These are phyloP conservation scores for Aphelidium insulamus DNA, from an alignment of 371 early-diverging fungal species.

Conservation along the genomic window DNA sequence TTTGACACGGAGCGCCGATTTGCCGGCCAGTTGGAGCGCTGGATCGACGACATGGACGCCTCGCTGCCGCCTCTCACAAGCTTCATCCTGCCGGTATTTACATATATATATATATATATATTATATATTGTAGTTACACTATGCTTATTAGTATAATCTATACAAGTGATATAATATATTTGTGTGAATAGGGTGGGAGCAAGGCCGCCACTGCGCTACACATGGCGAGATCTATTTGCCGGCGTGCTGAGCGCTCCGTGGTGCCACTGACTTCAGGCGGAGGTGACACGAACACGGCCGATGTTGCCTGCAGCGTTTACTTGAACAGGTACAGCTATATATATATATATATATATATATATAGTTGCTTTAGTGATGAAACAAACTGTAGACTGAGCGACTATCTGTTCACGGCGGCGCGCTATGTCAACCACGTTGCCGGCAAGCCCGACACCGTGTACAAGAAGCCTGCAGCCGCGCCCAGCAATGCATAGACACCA, in stretches of 20 bases:
- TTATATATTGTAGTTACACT: neutral
- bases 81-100: constrained; percentile 55
- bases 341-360: no score
- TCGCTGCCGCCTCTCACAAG: constrained; percentile 47
- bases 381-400: constrained; percentile 64
- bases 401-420: constrained; percentile 64
- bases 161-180: neutral
- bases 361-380: no score
- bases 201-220: constrained; percentile 33
- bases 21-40: constrained; percentile 38
- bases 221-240: constrained; percentile 52
- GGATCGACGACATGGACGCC: constrained; percentile 62
- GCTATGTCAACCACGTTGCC: constrained; percentile 44
- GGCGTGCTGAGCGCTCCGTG: constrained; percentile 63
- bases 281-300: no score
- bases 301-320: constrained; percentile 34
- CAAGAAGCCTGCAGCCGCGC: no score
- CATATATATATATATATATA: neutral
- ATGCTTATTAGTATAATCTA: neutral
- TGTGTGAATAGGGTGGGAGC: constrained; percentile 40
- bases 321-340: constrained; percentile 57
- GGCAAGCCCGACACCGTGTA: constrained; percentile 44
- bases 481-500: no score
- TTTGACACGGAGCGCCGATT: constrained; percentile 46
- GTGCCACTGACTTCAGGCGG: constrained; percentile 43